Evolutionary conservation across 805 yeast species (phyloP), one percentile per base, ranked within the genome.

Genomic region (Myxozyma monticola): DNA sequence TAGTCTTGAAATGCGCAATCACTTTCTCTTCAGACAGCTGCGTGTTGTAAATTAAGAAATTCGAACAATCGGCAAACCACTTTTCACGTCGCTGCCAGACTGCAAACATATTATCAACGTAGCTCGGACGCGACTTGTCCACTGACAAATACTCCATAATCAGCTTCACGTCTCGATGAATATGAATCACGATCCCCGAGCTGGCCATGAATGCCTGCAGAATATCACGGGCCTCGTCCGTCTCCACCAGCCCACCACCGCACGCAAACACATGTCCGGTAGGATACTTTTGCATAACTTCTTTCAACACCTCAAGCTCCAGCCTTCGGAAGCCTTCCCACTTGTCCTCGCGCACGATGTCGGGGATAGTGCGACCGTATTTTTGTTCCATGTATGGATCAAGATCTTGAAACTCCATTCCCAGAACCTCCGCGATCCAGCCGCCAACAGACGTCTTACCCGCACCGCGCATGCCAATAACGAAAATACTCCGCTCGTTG

Each of bases 401-500:
- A 51, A 91, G 70, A 63, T 93, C 99, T 33, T 87, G 65, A 47
- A 84, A 76, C 47, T 75, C 68, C 70, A 82, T 83, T 18, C 87
- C 90, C 49, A 88, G 71, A 29, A 78, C 74, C 25, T 77, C 69
- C 7, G 96, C 83, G 60, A 86, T 80, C 84, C 95, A 85, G 55
- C 79, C 76, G 36, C 96, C 83, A 62, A 89, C 76, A 0, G 96
- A 84, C 2, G 95, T 80, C 69, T 93, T 93, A 18, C 99, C 99
- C 20, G 96, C 96, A 17, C 96, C 99, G 67, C 99, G 80, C 99
- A 93, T 93, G 37, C 99, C 99, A 65, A 93, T 85, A 12, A 56
- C 38, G 37, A 48, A 40, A 63, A 62, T 20, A 54, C 51, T 47
- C 56, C 52, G 25, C 60, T 59, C 30, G 22, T 44, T 37, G 31